These are phyloP conservation scores for Ophiostoma australiae DNA, from an alignment of 2,329 filamentous ascomycete genomes.

Conservation along the genomic window DNA sequence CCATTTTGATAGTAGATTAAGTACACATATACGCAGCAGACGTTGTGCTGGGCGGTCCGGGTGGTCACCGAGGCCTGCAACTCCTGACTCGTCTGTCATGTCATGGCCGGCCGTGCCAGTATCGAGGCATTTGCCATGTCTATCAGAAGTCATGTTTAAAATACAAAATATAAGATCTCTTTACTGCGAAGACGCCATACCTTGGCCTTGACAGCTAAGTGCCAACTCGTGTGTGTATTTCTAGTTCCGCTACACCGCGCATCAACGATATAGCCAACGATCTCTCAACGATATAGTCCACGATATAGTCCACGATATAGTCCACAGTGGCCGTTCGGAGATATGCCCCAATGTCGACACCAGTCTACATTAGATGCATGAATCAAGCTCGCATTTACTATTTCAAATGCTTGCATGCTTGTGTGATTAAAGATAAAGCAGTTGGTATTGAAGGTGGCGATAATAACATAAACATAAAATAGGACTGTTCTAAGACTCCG, in stretches of 20 bases:
- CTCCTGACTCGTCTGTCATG: neutral
- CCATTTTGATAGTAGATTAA: constrained; percentile 2
- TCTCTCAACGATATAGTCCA: neutral
- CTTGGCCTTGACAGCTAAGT: too few relatives aligned
- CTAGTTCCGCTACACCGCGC: too few relatives aligned
- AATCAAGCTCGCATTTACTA: neutral
- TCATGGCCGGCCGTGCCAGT: neutral
- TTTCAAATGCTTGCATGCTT: neutral
- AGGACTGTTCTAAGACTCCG: constrained; percentile 7
- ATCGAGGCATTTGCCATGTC: neutral
- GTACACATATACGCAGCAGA: neutral
- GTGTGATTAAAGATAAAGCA: neutral
- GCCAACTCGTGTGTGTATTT: too few relatives aligned
- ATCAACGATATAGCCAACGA: neutral
- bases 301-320: neutral
- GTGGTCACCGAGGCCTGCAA: neutral
- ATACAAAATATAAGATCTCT: neutral
- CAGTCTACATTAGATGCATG: neutral
- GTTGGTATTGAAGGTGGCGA: constrained; percentile 13
- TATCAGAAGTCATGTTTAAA: neutral
- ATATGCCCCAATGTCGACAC: neutral
- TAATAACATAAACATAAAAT: constrained; percentile 3
- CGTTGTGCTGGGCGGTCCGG: neutral
- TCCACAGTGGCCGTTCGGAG: neutral
- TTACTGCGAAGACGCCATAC: neutral